Evolutionary conservation across 805 yeast species (phyloP).

Genomic region (Sugiyamaella valdiviana): DNA sequence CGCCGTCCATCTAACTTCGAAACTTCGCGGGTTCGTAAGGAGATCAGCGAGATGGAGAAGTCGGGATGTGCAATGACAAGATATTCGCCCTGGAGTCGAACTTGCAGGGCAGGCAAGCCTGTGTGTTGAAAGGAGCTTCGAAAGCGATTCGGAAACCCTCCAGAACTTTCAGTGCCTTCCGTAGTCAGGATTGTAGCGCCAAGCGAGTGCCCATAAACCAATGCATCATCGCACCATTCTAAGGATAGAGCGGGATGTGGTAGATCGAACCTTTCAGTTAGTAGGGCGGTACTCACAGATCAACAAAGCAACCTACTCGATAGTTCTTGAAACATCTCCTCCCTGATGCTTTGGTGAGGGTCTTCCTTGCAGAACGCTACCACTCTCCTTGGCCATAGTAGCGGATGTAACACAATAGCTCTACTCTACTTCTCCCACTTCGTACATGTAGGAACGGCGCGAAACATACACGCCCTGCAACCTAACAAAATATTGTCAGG

Average conservation of each 20-base stretch:
- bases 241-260: slow-evolving; percentile 9
- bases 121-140: slow-evolving; percentile 10
- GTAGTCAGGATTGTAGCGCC: slow-evolving; percentile 15
- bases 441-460: neutral
- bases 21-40: slow-evolving; percentile 5
- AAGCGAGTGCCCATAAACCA: slow-evolving; percentile 18
- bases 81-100: slow-evolving; percentile 8
- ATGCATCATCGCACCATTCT: slow-evolving; percentile 17
- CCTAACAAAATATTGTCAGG: neutral
- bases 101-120: slow-evolving; percentile 15
- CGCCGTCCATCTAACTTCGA: slow-evolving; percentile 4
- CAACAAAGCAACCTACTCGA: neutral
- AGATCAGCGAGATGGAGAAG: slow-evolving; percentile 16
- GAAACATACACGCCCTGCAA: neutral
- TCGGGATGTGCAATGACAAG: slow-evolving; percentile 24
- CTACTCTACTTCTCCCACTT: neutral
- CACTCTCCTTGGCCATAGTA: neutral
- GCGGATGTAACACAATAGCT: neutral
- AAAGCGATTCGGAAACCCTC: neutral
- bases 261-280: slow-evolving; percentile 7
- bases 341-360: neutral
- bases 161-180: neutral
- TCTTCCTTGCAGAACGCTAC: neutral
- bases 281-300: neutral
- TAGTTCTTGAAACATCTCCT: neutral